Evolutionary conservation across 208 protist species (phyloP).

Genomic region (Leishmania major): DNA sequence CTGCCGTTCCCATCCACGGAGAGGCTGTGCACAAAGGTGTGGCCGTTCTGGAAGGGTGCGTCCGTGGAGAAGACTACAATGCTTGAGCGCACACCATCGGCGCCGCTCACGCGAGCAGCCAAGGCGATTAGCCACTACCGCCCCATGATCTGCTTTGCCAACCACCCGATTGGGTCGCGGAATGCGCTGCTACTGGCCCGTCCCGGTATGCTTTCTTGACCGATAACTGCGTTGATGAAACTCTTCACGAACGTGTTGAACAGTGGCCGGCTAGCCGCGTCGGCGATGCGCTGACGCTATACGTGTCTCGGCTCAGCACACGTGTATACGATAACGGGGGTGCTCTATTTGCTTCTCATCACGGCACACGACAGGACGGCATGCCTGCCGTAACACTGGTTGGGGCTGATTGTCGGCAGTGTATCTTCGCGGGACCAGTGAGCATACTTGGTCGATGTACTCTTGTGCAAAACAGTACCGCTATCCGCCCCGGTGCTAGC

Average conservation of each 20-base stretch:
- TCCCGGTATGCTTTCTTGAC: slow-evolving; percentile 18
- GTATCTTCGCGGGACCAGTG: slow-evolving; percentile 27
- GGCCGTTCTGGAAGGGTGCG: slow-evolving; percentile 31
- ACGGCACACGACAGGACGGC: slow-evolving; percentile 37
- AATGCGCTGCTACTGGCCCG: slow-evolving; percentile 21
- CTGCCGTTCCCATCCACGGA: slow-evolving; percentile 18
- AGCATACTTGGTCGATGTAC: slow-evolving; percentile 41
- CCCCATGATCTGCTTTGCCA: slow-evolving; percentile 23
- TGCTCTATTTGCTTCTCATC: slow-evolving; percentile 21
- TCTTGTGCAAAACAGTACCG: slow-evolving; percentile 45
- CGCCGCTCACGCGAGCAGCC: slow-evolving; percentile 23
- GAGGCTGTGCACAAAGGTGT: slow-evolving; percentile 39
- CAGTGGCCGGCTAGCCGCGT: background rate
- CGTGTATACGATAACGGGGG: slow-evolving; percentile 38
- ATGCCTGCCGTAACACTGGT: slow-evolving; percentile 33
- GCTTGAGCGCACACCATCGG: slow-evolving; percentile 7
- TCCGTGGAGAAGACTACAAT: slow-evolving; percentile 43
- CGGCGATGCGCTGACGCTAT: slow-evolving; percentile 44
- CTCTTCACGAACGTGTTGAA: slow-evolving; percentile 32
- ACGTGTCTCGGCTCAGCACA: slow-evolving; percentile 19
- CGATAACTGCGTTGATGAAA: slow-evolving; percentile 29
- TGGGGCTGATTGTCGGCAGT: slow-evolving; percentile 22
- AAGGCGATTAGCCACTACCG: slow-evolving; percentile 40
- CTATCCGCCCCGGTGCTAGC: slow-evolving; percentile 26
- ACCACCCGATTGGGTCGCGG: slow-evolving; percentile 49